Evolutionary conservation across 2,329 filamentous ascomycete genomes (phyloP), one percentile per base, ranked within the genome.

Genomic region (Lachnellula occidentalis): DNA sequence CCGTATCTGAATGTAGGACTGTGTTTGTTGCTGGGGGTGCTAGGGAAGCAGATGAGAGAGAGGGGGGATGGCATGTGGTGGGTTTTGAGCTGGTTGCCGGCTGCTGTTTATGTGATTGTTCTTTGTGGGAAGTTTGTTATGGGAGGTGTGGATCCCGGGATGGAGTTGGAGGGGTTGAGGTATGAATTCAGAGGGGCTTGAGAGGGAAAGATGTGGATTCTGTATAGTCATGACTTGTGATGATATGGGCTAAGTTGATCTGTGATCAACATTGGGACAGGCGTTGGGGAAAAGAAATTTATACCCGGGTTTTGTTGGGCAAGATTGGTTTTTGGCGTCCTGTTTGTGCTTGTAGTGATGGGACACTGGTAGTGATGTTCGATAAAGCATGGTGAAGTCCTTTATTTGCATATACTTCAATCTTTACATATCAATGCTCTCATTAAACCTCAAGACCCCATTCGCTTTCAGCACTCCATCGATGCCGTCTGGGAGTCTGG

Each of bases 401-500:
- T 49, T 24, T 39, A 24, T 8, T 34, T 39, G 6, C n/a, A n/a
- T 37, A 21, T 22, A 9, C 47, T 47, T 41, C 41, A 8, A 12
- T 31, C 21, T 31, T 58, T 66, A 82, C 77, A 82, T 81, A 67
- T 92, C 88, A 76, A 97, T 90, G 59, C 87, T 90, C 72, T 96
- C 92, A 69, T 92, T 95, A 72, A 99, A 99, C 63, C 88, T 81
- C 70, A 99, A 74, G 60, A 97, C 88, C 11, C 92, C 94, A 68
- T 95, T 91, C 48, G 81, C 83, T 73, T 85, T 90, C 68, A 97
- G 75, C 58, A 95, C 79, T 9, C 94, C 92, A 70, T 97, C 94
- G 39, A 96, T 86, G 0, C 90, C 90, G 60, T 90, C 85, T 1
- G 88, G 88, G 66, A 90, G 76, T 61, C 81, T 76, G 48, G 78